Conservation (phyloP, 768 basidiomycete genomes). For the Steccherinum ochraceum region DNA sequence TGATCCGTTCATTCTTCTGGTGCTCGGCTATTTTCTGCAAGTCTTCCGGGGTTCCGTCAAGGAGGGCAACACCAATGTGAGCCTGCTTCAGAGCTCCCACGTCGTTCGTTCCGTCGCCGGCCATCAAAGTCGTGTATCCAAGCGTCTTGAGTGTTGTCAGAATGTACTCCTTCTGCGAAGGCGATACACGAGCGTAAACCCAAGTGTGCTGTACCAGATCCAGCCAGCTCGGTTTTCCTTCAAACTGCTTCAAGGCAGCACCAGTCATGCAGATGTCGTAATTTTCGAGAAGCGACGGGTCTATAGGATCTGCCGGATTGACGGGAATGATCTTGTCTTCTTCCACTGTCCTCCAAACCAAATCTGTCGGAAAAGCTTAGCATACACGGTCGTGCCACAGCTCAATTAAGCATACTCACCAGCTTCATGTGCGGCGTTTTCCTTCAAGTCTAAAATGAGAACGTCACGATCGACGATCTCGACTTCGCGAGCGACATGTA, state of each 20-base stretch:
- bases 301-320: slow-evolving; percentile 72
- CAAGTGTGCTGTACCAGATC: slow-evolving; percentile 90
- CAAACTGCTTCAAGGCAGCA: slow-evolving; percentile 85
- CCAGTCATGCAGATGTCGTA: slow-evolving; percentile 99
- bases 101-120: slow-evolving; percentile 98
- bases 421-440: slow-evolving; percentile 62
- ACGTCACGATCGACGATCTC: slow-evolving; percentile 96
- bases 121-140: slow-evolving; percentile 94
- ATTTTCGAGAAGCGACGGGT: slow-evolving; percentile 66
- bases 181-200: slow-evolving; percentile 98
- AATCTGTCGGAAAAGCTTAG: no score
- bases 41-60: slow-evolving; percentile 90
- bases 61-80: slow-evolving; percentile 89
- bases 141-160: slow-evolving; percentile 83
- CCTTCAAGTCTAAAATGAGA: slow-evolving; percentile 85
- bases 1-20: slow-evolving; percentile 82
- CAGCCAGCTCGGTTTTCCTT: slow-evolving; percentile 62
- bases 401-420: no score
- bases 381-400: slow-evolving; percentile 1
- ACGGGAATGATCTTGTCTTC: slow-evolving; percentile 86
- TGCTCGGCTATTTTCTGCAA: slow-evolving; percentile 91
- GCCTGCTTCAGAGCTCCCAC: slow-evolving; percentile 98
- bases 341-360: slow-evolving; percentile 92
- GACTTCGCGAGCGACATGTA: slow-evolving; percentile 92
- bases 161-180: slow-evolving; percentile 92